Evolutionary conservation across 192 early-diverging fungal species (phyloP).

Genomic region (Phycomyces blakesleeanus): DNA sequence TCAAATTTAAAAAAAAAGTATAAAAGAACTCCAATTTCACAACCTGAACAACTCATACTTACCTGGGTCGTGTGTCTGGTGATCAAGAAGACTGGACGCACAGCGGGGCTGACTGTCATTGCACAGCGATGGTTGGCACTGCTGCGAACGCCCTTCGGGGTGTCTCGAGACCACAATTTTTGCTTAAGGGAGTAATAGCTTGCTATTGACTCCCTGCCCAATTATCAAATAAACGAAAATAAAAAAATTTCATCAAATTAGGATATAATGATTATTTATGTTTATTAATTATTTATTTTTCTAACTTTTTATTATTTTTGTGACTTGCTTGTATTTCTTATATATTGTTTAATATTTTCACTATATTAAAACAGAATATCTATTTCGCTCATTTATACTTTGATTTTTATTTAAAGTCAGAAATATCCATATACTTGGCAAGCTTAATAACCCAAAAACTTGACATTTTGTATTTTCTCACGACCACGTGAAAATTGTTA

Average conservation of each 20-base stretch:
- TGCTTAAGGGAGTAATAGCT: constrained; percentile 18
- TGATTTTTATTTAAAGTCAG: too few species aligned
- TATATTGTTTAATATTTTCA: background rate
- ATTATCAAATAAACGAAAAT: constrained; percentile 12
- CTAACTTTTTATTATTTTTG: background rate
- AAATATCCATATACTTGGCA: too few species aligned
- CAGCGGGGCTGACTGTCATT: constrained; percentile 24
- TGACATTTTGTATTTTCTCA: too few species aligned
- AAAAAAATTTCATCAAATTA: too few species aligned
- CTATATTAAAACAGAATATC: background rate
- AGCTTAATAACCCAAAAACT: too few species aligned
- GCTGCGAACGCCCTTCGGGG: constrained; percentile 25
- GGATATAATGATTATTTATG: too few species aligned
- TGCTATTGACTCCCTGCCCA: constrained; percentile 14
- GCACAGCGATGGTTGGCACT: constrained; percentile 26
- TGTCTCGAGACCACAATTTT: constrained; percentile 32
- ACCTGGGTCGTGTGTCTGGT: constrained; percentile 29
- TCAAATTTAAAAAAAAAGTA: constrained; percentile 21
- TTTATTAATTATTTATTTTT: too few species aligned
- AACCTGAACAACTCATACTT: constrained; percentile 26
- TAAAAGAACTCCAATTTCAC: constrained; percentile 10
- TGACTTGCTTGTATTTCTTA: background rate
- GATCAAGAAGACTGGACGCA: constrained; percentile 16
- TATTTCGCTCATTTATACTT: background rate
- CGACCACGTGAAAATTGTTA: too few species aligned